These are phyloP conservation scores for Grigorovia yakushimaensis DNA, from an alignment of 805 yeast species.

Conservation along the genomic window DNA sequence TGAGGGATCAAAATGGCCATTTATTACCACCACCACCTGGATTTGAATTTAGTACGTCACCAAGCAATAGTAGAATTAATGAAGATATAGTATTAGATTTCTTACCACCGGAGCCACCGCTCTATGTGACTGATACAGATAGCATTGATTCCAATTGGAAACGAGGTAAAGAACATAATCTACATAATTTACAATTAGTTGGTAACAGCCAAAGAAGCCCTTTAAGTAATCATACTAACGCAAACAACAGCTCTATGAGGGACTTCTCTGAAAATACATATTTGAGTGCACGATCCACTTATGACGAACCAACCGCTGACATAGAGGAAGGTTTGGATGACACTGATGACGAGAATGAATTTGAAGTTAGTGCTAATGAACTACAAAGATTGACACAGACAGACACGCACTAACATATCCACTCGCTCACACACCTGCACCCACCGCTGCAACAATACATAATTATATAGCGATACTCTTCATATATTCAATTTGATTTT, in stretches of 20 bases:
- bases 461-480: too few relatives aligned
- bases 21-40: constrained; percentile 31
- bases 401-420: too few relatives aligned
- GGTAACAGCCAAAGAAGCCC: too few relatives aligned
- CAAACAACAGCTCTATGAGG: too few relatives aligned
- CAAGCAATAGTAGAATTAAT: constrained; percentile 6
- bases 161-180: background rate
- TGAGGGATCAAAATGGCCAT: constrained; percentile 19
- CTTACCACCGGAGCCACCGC: constrained; percentile 32
- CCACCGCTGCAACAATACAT: too few relatives aligned
- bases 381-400: too few relatives aligned
- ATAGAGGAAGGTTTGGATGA: constrained; percentile 33
- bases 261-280: background rate
- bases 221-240: too few relatives aligned
- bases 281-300: background rate
- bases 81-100: constrained; percentile 29
- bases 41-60: constrained; percentile 27
- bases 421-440: too few relatives aligned
- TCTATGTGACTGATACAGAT: constrained; percentile 15
- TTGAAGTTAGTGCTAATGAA: constrained; percentile 36
- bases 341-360: constrained; percentile 33
- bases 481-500: too few relatives aligned
- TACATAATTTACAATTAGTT: too few relatives aligned
- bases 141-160: background rate
- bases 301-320: background rate